Percentiles rank a stretch among this genome's conserved stretches.
Conservation (phyloP, 2,329 filamentous ascomycete species). For the Meredithiella fracta region DNA sequence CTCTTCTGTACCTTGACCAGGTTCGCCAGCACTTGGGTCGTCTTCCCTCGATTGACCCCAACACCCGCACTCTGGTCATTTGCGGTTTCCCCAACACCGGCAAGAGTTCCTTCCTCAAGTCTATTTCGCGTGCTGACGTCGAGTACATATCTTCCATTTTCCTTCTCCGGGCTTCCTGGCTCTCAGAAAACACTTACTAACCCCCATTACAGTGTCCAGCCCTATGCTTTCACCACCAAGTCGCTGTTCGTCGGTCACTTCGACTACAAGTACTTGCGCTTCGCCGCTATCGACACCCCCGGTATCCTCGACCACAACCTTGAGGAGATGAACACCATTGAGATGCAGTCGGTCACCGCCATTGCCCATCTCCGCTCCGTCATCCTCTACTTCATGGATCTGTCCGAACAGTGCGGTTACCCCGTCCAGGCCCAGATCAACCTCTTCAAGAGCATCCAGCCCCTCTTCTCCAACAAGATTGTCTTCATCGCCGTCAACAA, state of each 20-base stretch:
- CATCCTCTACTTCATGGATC: constrained; percentile 95
- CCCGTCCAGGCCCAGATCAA: constrained; percentile 82
- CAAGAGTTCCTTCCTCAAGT: constrained; percentile 90
- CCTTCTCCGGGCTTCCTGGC: neutral
- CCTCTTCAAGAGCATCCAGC: constrained; percentile 92
- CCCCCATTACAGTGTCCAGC: constrained; percentile 34
- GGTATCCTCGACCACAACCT: constrained; percentile 94
- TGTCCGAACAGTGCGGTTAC: constrained; percentile 93
- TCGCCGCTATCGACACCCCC: constrained; percentile 84
- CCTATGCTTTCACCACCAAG: constrained; percentile 98
- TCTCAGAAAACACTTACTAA: neutral
- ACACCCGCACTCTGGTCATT: constrained; percentile 87
- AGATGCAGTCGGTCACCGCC: constrained; percentile 85
- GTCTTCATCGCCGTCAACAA: constrained; percentile 98
- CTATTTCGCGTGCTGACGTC: constrained; percentile 83
- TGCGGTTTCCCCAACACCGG: constrained; percentile 96
- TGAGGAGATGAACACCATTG: constrained; percentile 99
- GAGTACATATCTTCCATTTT: constrained; percentile 28
- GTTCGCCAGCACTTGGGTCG: constrained; percentile 83
- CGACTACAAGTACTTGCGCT: constrained; percentile 58
- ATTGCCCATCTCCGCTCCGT: constrained; percentile 92
- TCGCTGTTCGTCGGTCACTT: constrained; percentile 95
- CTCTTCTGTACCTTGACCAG: constrained; percentile 87
- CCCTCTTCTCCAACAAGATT: constrained; percentile 90
- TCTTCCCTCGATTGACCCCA: constrained; percentile 96